These are phyloP conservation scores for Leccinum disarticulatum DNA, from an alignment of 768 basidiomycete genomes.

Conservation along the genomic window DNA sequence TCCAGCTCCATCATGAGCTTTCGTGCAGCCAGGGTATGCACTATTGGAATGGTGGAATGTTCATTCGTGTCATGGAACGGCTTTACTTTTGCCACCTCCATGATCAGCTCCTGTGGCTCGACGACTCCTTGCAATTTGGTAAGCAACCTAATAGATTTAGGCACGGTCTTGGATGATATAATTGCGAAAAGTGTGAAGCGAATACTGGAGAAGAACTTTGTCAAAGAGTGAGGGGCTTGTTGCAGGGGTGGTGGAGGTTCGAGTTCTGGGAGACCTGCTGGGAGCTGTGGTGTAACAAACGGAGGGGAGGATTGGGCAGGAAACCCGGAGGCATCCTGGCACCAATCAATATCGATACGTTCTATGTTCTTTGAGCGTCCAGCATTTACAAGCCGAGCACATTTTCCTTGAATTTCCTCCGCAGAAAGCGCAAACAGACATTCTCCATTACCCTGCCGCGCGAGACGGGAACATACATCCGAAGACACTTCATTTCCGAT, in stretches of 20 bases:
- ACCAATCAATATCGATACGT: slow-evolving; percentile 52
- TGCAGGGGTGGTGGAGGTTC: slow-evolving; percentile 35
- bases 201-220: slow-evolving; percentile 33
- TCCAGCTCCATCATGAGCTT: slow-evolving; percentile 53
- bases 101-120: slow-evolving; percentile 13
- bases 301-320: slow-evolving; percentile 9
- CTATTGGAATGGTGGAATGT: slow-evolving; percentile 28
- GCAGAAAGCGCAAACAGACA: slow-evolving; percentile 45
- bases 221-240: slow-evolving; percentile 35
- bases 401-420: slow-evolving; percentile 50
- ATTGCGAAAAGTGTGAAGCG: slow-evolving; percentile 38
- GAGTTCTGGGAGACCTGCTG: slow-evolving; percentile 22
- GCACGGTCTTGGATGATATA: slow-evolving; percentile 21
- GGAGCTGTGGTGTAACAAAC: slow-evolving; percentile 18
- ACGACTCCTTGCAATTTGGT: slow-evolving; percentile 29
- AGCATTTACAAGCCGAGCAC: slow-evolving; percentile 49
- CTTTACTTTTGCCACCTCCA: slow-evolving; percentile 27
- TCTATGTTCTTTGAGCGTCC: slow-evolving; percentile 48
- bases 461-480: slow-evolving; percentile 53
- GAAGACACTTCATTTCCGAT: slow-evolving; percentile 53
- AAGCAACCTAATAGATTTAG: slow-evolving; percentile 26
- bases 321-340: slow-evolving; percentile 11
- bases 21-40: slow-evolving; percentile 58
- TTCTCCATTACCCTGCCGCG: slow-evolving; percentile 51
- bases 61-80: slow-evolving; percentile 22